phyloP scores from a whole-genome alignment of 768 basidiomycete species.

The Candolleomyces eurysporus region DNA sequence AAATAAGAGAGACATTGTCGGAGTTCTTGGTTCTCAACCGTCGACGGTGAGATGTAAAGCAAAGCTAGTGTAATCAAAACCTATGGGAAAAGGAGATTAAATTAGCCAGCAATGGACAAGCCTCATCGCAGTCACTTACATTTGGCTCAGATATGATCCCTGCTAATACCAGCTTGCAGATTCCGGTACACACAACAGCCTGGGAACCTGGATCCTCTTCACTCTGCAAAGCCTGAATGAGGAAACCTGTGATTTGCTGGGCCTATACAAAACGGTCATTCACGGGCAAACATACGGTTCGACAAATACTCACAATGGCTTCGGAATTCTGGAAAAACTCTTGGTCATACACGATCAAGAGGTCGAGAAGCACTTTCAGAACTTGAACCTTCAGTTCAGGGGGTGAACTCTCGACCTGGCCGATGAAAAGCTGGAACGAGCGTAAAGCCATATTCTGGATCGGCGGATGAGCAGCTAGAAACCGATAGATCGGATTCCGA shows the following conservation, averaged over 20 bases:
- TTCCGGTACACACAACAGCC: slow-evolving; percentile 75
- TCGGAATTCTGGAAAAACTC: slow-evolving; percentile 61
- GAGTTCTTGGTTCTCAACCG: slow-evolving; percentile 78
- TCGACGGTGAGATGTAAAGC: slow-evolving; percentile 84
- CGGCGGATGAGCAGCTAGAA: neutral
- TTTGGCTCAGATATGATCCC: slow-evolving; percentile 80
- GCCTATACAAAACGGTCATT: slow-evolving; percentile 22
- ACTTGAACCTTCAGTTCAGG: slow-evolving; percentile 76
- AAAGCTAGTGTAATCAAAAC: slow-evolving; percentile 40
- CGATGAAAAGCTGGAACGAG: slow-evolving; percentile 82
- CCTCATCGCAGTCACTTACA: slow-evolving; percentile 36
- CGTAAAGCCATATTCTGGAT: slow-evolving; percentile 56
- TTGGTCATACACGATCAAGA: slow-evolving; percentile 85
- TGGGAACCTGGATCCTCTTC: slow-evolving; percentile 74
- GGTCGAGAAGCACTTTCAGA: slow-evolving; percentile 84
- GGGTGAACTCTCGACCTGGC: slow-evolving; percentile 75
- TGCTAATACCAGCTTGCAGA: slow-evolving; percentile 85
- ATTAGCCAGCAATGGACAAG: neutral
- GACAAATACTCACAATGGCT: slow-evolving; percentile 36
- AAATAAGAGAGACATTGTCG: slow-evolving; percentile 95
- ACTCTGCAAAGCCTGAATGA: slow-evolving; percentile 53
- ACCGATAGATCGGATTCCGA: neutral
- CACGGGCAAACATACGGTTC: neutral
- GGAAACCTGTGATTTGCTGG: slow-evolving; percentile 42
- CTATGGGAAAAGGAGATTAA: slow-evolving; percentile 16